Percentiles rank a stretch among this genome's conserved stretches.
These are phyloP conservation scores for Lactuca sativa DNA, from an alignment of 129 eudicot species.

Conservation along the genomic window DNA sequence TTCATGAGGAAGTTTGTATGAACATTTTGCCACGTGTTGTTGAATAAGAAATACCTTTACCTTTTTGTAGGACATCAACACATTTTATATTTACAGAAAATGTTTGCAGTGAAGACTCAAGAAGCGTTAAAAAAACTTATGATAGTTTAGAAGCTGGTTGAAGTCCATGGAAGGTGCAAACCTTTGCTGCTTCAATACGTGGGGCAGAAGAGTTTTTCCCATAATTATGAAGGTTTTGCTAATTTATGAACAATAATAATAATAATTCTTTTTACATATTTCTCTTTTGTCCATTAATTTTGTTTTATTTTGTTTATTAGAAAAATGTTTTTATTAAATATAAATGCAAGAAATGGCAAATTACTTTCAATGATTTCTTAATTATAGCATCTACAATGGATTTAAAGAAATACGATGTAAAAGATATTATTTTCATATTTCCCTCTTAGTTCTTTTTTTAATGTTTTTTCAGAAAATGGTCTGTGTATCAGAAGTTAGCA, in stretches of 20 bases:
- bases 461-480: too few relatives aligned
- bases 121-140: constrained; percentile 33
- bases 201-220: constrained; percentile 66
- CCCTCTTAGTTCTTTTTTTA: too few relatives aligned
- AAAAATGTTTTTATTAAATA: neutral
- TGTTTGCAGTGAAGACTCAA: constrained; percentile 53
- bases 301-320: neutral
- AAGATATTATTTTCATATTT: too few relatives aligned
- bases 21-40: too few relatives aligned
- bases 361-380: neutral
- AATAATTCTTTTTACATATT: neutral
- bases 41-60: too few relatives aligned
- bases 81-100: constrained; percentile 1
- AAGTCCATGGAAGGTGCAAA: constrained; percentile 65
- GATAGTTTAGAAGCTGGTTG: constrained; percentile 68
- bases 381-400: too few relatives aligned
- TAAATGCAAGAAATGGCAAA: neutral
- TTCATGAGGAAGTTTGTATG: too few relatives aligned
- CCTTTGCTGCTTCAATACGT: constrained; percentile 62
- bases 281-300: neutral
- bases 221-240: constrained; percentile 60
- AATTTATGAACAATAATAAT: neutral
- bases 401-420: too few relatives aligned
- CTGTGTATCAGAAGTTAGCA: too few relatives aligned
- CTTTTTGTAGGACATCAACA: too few relatives aligned